Percentiles rank a stretch among this genome's conserved stretches.
Evolutionary conservation across 768 basidiomycete genomes (phyloP).

Genomic region (Rhodotorula sphaerocarpa): DNA sequence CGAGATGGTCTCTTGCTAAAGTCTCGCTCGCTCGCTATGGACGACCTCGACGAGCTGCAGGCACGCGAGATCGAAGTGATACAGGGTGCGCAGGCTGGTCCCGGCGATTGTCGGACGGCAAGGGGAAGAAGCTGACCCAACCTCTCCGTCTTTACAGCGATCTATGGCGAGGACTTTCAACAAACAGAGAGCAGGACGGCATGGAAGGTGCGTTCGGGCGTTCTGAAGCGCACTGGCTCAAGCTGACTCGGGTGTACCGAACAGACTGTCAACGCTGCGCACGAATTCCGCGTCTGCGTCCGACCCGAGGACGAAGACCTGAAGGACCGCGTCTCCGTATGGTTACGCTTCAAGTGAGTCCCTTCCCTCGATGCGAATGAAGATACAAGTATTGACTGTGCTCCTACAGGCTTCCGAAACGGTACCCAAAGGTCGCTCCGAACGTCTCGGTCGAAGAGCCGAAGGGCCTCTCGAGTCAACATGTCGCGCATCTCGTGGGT

Average conservation of each 20-base stretch:
- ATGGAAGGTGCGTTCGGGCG: conserved; percentile 27
- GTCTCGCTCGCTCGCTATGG: too few relatives aligned
- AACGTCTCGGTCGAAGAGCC: conserved; percentile 19
- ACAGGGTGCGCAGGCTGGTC: conserved; percentile 3
- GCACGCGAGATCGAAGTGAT: conserved; percentile 33
- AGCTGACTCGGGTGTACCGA: neutral
- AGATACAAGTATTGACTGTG: fast-evolving
- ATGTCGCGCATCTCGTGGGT: conserved; percentile 27
- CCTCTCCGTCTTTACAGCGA: conserved; percentile 1
- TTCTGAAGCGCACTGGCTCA: fast-evolving
- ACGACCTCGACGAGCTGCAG: conserved; percentile 24
- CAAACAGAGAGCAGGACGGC: conserved; percentile 23
- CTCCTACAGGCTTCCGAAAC: conserved; percentile 20
- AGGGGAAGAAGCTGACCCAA: too few relatives aligned
- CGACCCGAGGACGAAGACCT: conserved; percentile 31
- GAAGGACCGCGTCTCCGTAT: conserved; percentile 27
- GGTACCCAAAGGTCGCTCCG: conserved; percentile 26
- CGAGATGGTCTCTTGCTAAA: too few relatives aligned
- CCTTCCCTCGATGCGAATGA: too few relatives aligned
- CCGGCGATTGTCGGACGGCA: fast-evolving
- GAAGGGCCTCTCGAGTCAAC: conserved; percentile 13
- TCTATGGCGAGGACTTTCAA: conserved; percentile 34
- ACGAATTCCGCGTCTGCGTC: conserved; percentile 30
- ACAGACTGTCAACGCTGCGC: conserved; percentile 30
- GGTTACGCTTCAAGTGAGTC: conserved; percentile 34